phyloP scores from a whole-genome alignment of 1,284 basidiomycete species.

The Moesziomyces globuligerus region DNA sequence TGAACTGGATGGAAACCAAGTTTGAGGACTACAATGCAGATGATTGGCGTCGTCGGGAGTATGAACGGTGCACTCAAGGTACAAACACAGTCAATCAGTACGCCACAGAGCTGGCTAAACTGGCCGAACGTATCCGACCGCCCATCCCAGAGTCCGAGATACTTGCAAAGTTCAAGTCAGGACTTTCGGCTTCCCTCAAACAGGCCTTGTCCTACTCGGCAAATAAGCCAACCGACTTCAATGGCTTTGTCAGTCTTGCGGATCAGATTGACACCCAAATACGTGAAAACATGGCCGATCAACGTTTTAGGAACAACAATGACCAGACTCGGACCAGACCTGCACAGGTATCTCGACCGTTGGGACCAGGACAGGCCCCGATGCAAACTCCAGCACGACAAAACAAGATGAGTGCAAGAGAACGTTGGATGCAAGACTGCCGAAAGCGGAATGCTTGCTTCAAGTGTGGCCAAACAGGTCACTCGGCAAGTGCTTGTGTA shows the following conservation, averaged over 20 bases:
- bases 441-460: background rate
- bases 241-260: background rate
- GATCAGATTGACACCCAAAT: background rate
- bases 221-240: background rate
- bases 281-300: background rate
- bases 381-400: background rate
- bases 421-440: background rate
- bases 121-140: background rate
- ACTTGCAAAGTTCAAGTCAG: background rate
- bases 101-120: background rate
- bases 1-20: background rate
- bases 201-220: background rate
- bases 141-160: background rate
- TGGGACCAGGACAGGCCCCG: background rate
- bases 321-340: background rate
- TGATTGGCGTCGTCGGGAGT: background rate
- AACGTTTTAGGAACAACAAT: background rate
- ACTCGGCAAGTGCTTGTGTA: background rate
- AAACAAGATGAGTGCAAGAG: background rate
- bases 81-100: background rate
- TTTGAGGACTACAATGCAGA: constrained; percentile 3
- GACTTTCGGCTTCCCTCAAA: background rate
- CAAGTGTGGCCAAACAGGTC: background rate
- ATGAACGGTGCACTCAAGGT: background rate
- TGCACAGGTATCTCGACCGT: background rate